Evolutionary conservation across 1,284 basidiomycete species (phyloP), one percentile per base, ranked within the genome.

Genomic region (Uromyces viciae-fabae): DNA sequence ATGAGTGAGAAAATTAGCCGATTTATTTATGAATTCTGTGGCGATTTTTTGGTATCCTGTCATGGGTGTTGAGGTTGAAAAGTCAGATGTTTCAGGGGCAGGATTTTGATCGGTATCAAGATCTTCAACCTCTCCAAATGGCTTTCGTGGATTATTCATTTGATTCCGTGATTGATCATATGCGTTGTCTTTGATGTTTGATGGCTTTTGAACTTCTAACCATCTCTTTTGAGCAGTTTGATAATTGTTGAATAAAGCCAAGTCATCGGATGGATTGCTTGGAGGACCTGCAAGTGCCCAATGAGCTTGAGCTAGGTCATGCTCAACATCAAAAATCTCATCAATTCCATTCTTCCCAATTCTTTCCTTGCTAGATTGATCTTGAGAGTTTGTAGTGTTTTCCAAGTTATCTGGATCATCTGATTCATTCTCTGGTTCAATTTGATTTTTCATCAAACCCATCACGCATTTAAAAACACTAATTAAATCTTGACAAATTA

Each of bases 1-100:
- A 74, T 74, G 72, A 19, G 54, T 74, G 7, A 73, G 43, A 25
- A 73, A 73, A 56, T 74, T 58, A 19, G 54, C 54, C 52, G 72
- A 74, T 43, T 74, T 74, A 54, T 22, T 74, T 31, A 74, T 60
- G 19, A 74, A 38, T 40, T 74, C 36, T 14, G 38, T 36, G 25
- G 52, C 38, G n/a, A 74, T 56, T 60, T 38, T 74, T 60, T 74
- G 72, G 54, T 74, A 74, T 15, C 52, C 38, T 5, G 54, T 74
- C 72, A 74, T 17, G 22, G 72, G 46, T 31, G 54, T 22, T 7
- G 9, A 15, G n/a, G 54, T 9, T 3, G 28, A 40, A 19, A 25
- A 31, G 56, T 25, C 46, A 22, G 46, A 49, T 11, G 46, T 49
- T 22, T 11, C 46, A 11, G 46, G n/a, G n/a, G n/a, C n/a, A n/a